Evolutionary conservation across 768 basidiomycete species (phyloP).

Genomic region (Termitomyces eurrhizus): DNA sequence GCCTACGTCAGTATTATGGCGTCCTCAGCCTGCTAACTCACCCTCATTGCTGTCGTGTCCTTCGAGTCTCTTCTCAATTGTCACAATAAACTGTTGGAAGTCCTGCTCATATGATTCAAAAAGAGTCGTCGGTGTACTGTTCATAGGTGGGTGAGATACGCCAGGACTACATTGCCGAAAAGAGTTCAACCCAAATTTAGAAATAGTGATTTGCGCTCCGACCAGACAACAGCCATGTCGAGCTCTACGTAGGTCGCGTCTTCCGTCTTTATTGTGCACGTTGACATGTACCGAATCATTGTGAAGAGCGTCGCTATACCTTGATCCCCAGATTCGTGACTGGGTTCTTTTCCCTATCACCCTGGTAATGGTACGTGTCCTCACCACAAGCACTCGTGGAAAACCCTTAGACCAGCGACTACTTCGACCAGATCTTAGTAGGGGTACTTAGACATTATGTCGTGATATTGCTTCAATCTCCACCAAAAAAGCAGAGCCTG

Average conservation of each 20-base stretch:
- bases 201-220: neutral
- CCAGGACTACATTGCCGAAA: neutral
- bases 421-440: slow-evolving; percentile 68
- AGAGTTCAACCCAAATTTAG: neutral
- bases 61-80: slow-evolving; percentile 75
- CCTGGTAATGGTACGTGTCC: slow-evolving; percentile 79
- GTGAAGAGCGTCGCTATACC: slow-evolving; percentile 55
- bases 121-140: slow-evolving; percentile 78
- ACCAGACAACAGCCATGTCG: slow-evolving; percentile 32
- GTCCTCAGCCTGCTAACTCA: slow-evolving; percentile 20
- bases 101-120: slow-evolving; percentile 93
- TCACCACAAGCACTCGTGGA: neutral
- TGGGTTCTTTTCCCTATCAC: slow-evolving; percentile 97
- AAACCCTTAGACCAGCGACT: slow-evolving; percentile 3
- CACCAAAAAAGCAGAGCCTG: slow-evolving; percentile 76
- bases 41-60: slow-evolving; percentile 63
- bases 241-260: slow-evolving; percentile 37
- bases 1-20: neutral
- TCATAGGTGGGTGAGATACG: slow-evolving; percentile 42
- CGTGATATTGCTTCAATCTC: slow-evolving; percentile 75
- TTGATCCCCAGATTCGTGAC: slow-evolving; percentile 94
- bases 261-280: neutral
- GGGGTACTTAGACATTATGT: slow-evolving; percentile 93
- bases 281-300: neutral
- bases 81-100: slow-evolving; percentile 76